Base-by-base conservation (phyloP, 1,284 basidiomycete genomes). In the Kwoniella shivajii region DNA sequence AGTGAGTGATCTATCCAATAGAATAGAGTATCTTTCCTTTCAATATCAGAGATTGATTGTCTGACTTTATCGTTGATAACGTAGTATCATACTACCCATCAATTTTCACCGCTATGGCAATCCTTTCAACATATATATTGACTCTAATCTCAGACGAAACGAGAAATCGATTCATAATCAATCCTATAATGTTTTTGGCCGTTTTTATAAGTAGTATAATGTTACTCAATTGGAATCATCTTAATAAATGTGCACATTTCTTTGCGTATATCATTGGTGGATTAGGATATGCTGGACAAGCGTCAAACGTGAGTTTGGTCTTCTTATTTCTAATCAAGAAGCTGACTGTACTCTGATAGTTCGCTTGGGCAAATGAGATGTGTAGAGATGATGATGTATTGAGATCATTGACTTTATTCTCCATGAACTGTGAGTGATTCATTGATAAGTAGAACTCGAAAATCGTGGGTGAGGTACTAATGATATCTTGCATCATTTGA, bases 361-460 rank as follows among this genome's bases (percentile, higher is more conserved):
- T 73, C 50, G 72, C 72, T 0, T 76, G 74, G 74, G 74, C 74
- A 16, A 76, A 73, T 57, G 49, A 61, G 22, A 39, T 72, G 30
- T 70, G 66, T 18, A 60, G 73, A 38, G 73, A 76, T 34, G 71
- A 76, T 61, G 73, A 76, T 43, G 62, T 68, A 30, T 58, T 76
- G 18, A 64, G 74, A 30, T 66, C 73, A 0, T 22, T 74, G 36
- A 76, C 74, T 10, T 55, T 76, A 11, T 68, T 64, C 52, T 59
- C 59, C 18, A 75, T 75, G 73, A 71, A 72, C 64, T 39, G 57
- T 59, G 34, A 50, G 57, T 38, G 24, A 5, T 18, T 4, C 20
- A 11, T 18, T 27, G 10, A 6, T 1, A 14, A 18, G 6, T 22
- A 1, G 9, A 26, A 9, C 29, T 29, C 9, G n/a, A 18, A 39